Evolutionary conservation across 2,329 filamentous ascomycete genomes (phyloP).

Genomic region (Aspergillus latus): DNA sequence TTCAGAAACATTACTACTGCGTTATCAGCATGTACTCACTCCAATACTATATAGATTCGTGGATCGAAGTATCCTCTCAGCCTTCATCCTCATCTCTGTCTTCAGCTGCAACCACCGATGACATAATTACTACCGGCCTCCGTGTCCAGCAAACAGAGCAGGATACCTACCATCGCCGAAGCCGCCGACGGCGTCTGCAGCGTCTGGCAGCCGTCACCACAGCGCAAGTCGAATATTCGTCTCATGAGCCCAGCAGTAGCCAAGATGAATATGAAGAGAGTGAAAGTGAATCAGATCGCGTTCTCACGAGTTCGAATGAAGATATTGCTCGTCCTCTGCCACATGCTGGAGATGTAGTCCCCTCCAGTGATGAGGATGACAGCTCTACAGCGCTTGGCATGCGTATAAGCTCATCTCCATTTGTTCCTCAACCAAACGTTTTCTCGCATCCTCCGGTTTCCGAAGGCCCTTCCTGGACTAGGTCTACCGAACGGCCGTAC

Average conservation of each 20-base stretch:
- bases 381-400: constrained; percentile 78
- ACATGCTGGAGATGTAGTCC: constrained; percentile 28
- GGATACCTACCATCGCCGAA: constrained; percentile 58
- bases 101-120: constrained; percentile 68
- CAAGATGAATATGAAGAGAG: constrained; percentile 95
- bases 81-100: constrained; percentile 92
- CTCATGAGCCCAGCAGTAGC: constrained; percentile 63
- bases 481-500: constrained; percentile 47
- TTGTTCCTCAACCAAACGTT: constrained; percentile 86
- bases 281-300: constrained; percentile 80
- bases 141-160: constrained; percentile 64
- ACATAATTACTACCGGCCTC: constrained; percentile 87
- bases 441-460: constrained; percentile 78
- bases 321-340: constrained; percentile 44
- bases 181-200: constrained; percentile 49
- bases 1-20: neutral
- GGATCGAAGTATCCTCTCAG: constrained; percentile 91
- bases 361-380: constrained; percentile 63
- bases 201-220: constrained; percentile 39
- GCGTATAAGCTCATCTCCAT: constrained; percentile 54
- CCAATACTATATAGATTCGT: constrained; percentile 70
- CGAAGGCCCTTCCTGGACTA: constrained; percentile 41
- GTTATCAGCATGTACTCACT: constrained; percentile 44
- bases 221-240: constrained; percentile 42
- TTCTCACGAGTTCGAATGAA: constrained; percentile 65